Evolutionary conservation across 2,329 filamentous ascomycete species (phyloP), one percentile per base, ranked within the genome.

Genomic region (Cephalotrichum gorgonifer): DNA sequence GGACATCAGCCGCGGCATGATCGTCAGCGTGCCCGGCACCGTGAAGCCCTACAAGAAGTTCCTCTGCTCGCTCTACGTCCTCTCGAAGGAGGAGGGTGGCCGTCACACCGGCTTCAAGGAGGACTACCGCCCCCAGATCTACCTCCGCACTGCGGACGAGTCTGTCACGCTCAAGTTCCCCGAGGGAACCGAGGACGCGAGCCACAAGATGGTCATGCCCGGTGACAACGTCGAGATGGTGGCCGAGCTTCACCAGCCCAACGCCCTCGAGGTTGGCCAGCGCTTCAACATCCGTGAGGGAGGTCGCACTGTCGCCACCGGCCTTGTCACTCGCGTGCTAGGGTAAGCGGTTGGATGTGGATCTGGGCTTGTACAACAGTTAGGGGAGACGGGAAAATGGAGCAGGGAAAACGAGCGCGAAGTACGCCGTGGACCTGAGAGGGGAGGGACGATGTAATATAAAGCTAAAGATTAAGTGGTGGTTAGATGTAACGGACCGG

Each of bases 171-270:
- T 98, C 60, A 81, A 76, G 65, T 96, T 91, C 84, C 88, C 90
- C 49, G 90, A 93, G 61, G 86, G 85, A 54, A 85, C 78, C 54
- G 83, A 85, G 67, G 84, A 91, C 59, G 69, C 76, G 52, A 65
- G 75, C 55, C 73, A 72, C 68, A 90, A 88, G 77, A 86, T 89
- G 75, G 84, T 96, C 69, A 94, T 95, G 89, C 93, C 93, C 47
- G 93, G 93, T 68, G 93, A 98, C 79, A 98, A 98, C 71, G 82
- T 95, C 57, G 93, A 98, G 78, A 96, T 98, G 90, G 74, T 93
- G 56, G 86, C 89, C 66, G 81, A 85, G 60, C 83, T 95, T 63
- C 81, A 88, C 70, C 75, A 86, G 70, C 88, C 91, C 54, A 80
- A 94, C 62, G 91, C 91, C 52, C 72, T 96, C 55, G 93, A 98